Evolutionary conservation across 257 asterid genomes (phyloP), one percentile per base, ranked within the genome.

Genomic region (Apocynum venetum): DNA sequence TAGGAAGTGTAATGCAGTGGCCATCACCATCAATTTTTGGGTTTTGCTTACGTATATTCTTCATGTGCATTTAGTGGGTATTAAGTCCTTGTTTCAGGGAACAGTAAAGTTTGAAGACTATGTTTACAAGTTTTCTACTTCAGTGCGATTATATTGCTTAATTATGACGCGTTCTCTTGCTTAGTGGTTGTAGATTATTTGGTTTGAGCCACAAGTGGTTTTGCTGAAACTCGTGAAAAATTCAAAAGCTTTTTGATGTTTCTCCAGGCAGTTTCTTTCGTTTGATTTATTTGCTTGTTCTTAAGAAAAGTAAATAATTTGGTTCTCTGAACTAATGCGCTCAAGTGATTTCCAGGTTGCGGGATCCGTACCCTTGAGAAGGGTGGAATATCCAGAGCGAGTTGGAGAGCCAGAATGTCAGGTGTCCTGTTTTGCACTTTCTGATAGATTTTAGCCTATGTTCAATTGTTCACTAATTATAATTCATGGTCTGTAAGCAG

Each of bases 361-460:
- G 56, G 73, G 53, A 41, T 81, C 81, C 60, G 76, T 83, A 72
- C 90, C 85, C 83, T 80, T 86, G 83, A 91, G 82, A 82, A 83
- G 79, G 47, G 87, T 81, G 72, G 95, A 89, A 76, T 90, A 86
- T 82, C 98, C 98, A 0, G 98, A 93, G 88, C 86, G 98, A 82
- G 81, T 84, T 60, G 96, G 96, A 85, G 95, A 91, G 82, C 96
- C 91, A 71, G 80, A 87, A 10, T 93, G 98, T 78, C 97, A 91
- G 96, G 98, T 93, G 84, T 73, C 69, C 74, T 61, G 66, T 48
- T 76, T 70, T 63, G 11, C 63, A 2, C 51, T 40, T 76, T 49
- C 56, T 74, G 78, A 14, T 52, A 41, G 51, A 49, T 69, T 1
- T 41, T 49, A 2, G 3, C 25, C 12, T 68, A 49, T 80, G 1